A percentile compares a stretch with the other conserved stretches of the same genome.
phyloP scores from a whole-genome alignment of 257 asterid species.

The Verbena officinalis region DNA sequence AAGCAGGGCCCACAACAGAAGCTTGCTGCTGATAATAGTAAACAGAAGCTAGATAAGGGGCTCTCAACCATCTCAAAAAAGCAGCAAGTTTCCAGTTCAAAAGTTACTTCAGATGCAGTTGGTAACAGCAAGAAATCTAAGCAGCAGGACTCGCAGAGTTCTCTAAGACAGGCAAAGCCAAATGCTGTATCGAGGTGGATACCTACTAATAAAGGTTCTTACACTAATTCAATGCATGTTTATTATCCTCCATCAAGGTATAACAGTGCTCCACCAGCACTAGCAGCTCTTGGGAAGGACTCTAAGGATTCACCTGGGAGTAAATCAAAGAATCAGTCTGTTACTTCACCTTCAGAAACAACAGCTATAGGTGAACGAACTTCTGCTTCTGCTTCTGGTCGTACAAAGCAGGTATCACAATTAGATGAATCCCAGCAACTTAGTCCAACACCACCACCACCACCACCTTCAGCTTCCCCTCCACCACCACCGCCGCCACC shows the following conservation, averaged over 20 bases:
- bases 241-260: conserved; percentile 88
- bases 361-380: conserved; percentile 39
- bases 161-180: conserved; percentile 72
- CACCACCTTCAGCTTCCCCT: conserved; percentile 19
- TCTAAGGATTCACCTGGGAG: conserved; percentile 46
- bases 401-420: conserved; percentile 44
- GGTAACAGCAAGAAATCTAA: conserved; percentile 59
- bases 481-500: conserved; percentile 17
- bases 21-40: conserved; percentile 48
- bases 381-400: conserved; percentile 46
- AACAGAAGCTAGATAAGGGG: conserved; percentile 65
- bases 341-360: conserved; percentile 56
- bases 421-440: conserved; percentile 45
- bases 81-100: conserved; percentile 47
- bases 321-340: conserved; percentile 54
- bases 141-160: conserved; percentile 59
- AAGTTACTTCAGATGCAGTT: conserved; percentile 55
- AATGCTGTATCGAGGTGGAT: conserved; percentile 92
- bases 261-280: conserved; percentile 88
- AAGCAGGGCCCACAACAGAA: conserved; percentile 54
- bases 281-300: conserved; percentile 61
- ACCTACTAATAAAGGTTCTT: conserved; percentile 92
- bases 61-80: conserved; percentile 47
- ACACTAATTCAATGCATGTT: conserved; percentile 93
- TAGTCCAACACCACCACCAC: conserved; percentile 37